These are phyloP conservation scores for Sesbania bispinosa DNA, from an alignment of 306 rosid species.

Conservation along the genomic window DNA sequence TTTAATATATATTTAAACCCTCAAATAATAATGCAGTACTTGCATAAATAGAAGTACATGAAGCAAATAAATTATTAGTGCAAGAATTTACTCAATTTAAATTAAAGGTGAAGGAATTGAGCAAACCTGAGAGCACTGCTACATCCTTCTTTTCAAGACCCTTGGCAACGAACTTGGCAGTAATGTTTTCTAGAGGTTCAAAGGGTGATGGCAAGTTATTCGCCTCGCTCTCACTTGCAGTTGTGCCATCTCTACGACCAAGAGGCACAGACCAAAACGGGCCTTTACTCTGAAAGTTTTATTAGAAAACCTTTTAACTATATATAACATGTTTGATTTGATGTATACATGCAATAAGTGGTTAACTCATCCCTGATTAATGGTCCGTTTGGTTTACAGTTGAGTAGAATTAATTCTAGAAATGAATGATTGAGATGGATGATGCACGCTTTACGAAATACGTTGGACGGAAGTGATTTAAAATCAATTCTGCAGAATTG, in stretches of 20 bases:
- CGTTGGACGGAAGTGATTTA: too few relatives aligned
- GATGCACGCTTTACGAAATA: too few relatives aligned
- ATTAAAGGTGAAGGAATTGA: not conserved
- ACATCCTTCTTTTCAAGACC: slow-evolving; percentile 73
- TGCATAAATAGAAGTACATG: too few relatives aligned
- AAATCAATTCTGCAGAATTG: too few relatives aligned
- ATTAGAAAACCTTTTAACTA: not conserved
- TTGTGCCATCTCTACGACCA: slow-evolving; percentile 82
- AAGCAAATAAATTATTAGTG: too few relatives aligned
- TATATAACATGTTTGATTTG: not conserved
- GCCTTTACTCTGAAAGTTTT: slow-evolving; percentile 56
- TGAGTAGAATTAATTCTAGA: too few relatives aligned
- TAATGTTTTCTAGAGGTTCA: slow-evolving; percentile 62
- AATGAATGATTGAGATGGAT: too few relatives aligned
- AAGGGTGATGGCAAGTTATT: slow-evolving; percentile 74
- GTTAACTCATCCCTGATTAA: too few relatives aligned
- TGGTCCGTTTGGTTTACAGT: too few relatives aligned
- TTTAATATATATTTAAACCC: too few relatives aligned
- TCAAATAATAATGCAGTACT: too few relatives aligned
- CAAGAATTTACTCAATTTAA: too few relatives aligned
- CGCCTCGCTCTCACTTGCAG: slow-evolving; percentile 58
- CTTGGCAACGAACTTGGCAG: slow-evolving; percentile 59
- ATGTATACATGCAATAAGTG: not conserved
- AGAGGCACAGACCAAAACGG: slow-evolving; percentile 68
- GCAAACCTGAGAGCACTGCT: slow-evolving; percentile 76